Evolutionary conservation across 495 filamentous ascomycete species (phyloP), one percentile per base, ranked within the genome.

Genomic region (Viridothelium virens): DNA sequence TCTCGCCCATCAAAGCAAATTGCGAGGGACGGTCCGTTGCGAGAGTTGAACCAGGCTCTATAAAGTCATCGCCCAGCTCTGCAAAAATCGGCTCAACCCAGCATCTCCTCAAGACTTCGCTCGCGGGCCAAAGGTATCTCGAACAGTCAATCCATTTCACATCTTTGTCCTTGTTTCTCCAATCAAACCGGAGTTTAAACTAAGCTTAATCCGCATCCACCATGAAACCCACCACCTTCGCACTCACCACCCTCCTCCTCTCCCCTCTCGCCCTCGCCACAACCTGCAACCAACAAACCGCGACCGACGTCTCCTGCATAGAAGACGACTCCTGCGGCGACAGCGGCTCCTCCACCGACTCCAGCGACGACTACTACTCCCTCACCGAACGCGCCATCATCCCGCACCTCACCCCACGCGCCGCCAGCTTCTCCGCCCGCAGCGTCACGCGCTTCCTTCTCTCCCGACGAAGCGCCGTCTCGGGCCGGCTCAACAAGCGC

Each of bases 161-260:
- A 25, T 25, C 25, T 25, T 25, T 25, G 25, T 25, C 25, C 25
- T 25, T 25, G 25, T 25, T 25, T 25, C 25, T 25, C 18, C 14
- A 16, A 31, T 11, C 37, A 39, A 39, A 41, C 41, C 37, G 10
- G 11, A 63, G 14, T n/a, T 41, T 41, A 11, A 41, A 39, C 10
- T 7, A 63, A 63, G 14, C 61, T n/a, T 14, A n/a, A 63, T 2
- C 61, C 61, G 41, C 61, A 3, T 33, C n/a, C 33, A 63, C 37
- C 34, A 63, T 63, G 61, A 41, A 47, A n/a, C 41, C 61, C 34
- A 18, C 61, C n/a, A 41, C 41, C n/a, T 6, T 63, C 37, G 4
- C 41, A 11, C 37, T 63, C 61, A 39, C 61, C 31, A 12, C 41
- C 37, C 38, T 41, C 38, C 61, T 41, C 18, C 14, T 41, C n/a